phyloP scores from a whole-genome alignment of 2,329 filamentous ascomycete species.

The Ceratocystis colombiana region DNA sequence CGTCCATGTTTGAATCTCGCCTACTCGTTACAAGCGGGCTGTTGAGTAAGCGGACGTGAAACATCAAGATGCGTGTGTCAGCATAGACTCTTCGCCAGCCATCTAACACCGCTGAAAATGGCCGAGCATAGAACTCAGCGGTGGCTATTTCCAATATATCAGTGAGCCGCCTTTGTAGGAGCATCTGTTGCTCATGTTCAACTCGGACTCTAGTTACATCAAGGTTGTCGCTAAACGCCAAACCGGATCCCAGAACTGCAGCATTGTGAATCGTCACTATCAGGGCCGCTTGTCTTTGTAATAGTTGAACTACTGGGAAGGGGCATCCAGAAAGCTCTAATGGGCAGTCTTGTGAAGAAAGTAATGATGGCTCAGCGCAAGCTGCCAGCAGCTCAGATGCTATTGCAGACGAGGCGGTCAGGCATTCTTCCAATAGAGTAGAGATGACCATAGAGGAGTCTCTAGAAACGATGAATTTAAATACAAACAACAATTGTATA shows the following conservation, averaged over 20 bases:
- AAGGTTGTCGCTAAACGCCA: not conserved
- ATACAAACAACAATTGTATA: not conserved
- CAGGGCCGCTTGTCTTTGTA: slow-evolving; percentile 21
- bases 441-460: not conserved
- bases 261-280: not conserved
- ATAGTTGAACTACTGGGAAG: slow-evolving; percentile 19
- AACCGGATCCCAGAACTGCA: not conserved
- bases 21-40: not conserved
- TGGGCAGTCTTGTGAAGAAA: slow-evolving; percentile 15
- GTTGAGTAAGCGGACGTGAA: slow-evolving; percentile 34
- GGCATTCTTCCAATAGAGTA: slow-evolving; percentile 4
- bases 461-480: not conserved
- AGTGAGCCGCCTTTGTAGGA: slow-evolving; percentile 19
- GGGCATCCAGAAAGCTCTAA: slow-evolving; percentile 18
- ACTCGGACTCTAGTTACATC: not conserved
- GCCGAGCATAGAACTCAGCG: slow-evolving; percentile 23
- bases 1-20: not conserved
- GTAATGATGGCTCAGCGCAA: slow-evolving; percentile 10
- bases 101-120: slow-evolving; percentile 38
- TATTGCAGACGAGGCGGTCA: slow-evolving; percentile 13
- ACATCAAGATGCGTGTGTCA: slow-evolving; percentile 57
- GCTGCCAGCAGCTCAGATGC: slow-evolving; percentile 16
- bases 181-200: not conserved
- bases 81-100: slow-evolving; percentile 64
- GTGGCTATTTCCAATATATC: slow-evolving; percentile 23